Base-by-base conservation (phyloP, 768 basidiomycete genomes). In the Termitomyces sp. region DNA sequence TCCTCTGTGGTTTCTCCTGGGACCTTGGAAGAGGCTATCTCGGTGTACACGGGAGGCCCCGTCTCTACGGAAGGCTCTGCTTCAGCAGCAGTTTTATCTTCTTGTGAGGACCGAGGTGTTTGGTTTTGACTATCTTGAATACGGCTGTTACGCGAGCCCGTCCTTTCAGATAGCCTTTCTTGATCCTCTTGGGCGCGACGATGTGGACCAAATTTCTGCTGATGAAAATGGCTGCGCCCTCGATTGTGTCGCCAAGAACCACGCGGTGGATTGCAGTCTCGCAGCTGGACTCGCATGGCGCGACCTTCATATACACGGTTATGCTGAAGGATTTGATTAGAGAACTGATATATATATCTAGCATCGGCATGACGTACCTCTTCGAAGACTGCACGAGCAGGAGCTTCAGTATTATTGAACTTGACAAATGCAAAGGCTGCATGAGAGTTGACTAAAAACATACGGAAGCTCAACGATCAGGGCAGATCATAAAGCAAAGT, bases 391-490 rank as follows among this genome's bases (percentile, higher is more conserved):
- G 91, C 91, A 59, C 79, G 82, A n/a, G 81, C 77, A n/a, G 90
- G 83, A 37, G 84, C 77, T 9, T 87, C 84, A 2, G 78, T 77
- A 60, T 85, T 83, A 62, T 83, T 77, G 69, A 87, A 93, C 69
- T 82, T 88, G 60, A 93, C 83, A 67, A 93, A 92, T 2, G 91
- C 91, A 69, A 91, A 93, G 2, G 85, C 89, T n/a, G 85, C 79
- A 64, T 79, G 81, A 49, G 84, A 83, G 64, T 83, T 85, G 38
- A 75, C 89, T 92, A 60, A 51, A 25, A 37, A 50, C 15, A 43
- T 29, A 8, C 6, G 2, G 40, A 46, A 37, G 56, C 7, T 47
- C 49, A 56, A 56, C 32, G 25, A 52, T 36, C 29, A 38, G 43
- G 20, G 32, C n/a, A 64, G 42, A 15, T 46, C 9, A 48, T n/a